Evolutionary conservation across 306 rosid species (phyloP), one percentile per base, ranked within the genome.

Genomic region (Vigna hirtella): DNA sequence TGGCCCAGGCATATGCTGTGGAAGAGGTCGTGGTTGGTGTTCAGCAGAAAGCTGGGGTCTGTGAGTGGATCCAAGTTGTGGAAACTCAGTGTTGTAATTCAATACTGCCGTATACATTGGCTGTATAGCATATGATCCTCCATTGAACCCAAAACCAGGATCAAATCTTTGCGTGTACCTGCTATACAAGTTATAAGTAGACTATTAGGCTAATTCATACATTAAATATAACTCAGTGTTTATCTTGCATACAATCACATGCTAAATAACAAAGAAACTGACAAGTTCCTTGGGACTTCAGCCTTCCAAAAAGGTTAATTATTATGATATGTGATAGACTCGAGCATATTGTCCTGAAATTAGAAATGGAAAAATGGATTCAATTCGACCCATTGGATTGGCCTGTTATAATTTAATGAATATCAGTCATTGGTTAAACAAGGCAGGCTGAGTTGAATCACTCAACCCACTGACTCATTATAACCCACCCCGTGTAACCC

Each of bases 101-200:
- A 95, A 42, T 14, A 90, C 96, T 59, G 98, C 90, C 47, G 97
- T 72, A 76, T 91, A 95, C 96, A 95, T 85, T 45, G 98, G 98
- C 86, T 88, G 98, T 78, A 95, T 74, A 45, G 96, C 50, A 73
- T 90, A 95, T 1, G 97, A 89, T 26, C 98, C 98, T 53, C 93
- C 98, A 85, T 65, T 95, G 87, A 92, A 92, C 71, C 98, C 97
- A 83, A 95, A 95, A 47, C 98, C 98, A 56, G 98, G 98, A 84
- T 92, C 98, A 62, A 92, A 95, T 85, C 98, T 92, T 84, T 95
- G 98, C 96, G 89, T 67, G 77, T 95, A 95, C 93, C 98, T 95
- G 87, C 66, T 49, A 77, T 49, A 70, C 42, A 78, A 58, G 70
- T 85, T 72, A 69, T 36, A 50, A 73, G 18, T 38, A 53, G 43